These are phyloP conservation scores for Xylaria castorea DNA, from an alignment of 495 filamentous ascomycete species.

Conservation along the genomic window DNA sequence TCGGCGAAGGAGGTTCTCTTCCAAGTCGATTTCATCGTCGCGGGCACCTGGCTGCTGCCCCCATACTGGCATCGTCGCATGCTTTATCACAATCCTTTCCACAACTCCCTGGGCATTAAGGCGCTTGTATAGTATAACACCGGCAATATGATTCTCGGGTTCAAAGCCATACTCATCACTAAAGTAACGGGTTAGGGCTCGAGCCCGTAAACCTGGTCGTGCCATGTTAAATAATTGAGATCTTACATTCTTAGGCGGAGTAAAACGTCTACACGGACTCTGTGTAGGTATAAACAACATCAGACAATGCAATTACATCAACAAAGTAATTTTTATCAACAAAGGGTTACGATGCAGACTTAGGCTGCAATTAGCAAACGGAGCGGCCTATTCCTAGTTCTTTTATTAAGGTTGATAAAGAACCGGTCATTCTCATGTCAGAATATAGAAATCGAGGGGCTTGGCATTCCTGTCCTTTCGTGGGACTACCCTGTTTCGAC, in stretches of 20 bases:
- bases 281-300: not conserved
- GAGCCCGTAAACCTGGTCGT: not conserved
- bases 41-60: not conserved
- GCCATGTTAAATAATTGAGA: not conserved
- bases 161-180: not conserved
- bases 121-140: conserved; percentile 4
- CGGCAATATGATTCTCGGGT: not conserved
- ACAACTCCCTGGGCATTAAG: not conserved
- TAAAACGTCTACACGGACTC: not conserved
- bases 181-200: not conserved
- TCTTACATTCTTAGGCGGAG: not conserved
- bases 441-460: too few species aligned
- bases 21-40: not conserved
- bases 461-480: too few species aligned
- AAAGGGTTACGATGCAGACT: not conserved
- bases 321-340: not conserved
- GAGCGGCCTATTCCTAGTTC: not conserved
- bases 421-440: not conserved
- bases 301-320: not conserved
- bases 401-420: not conserved
- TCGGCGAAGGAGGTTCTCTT: not conserved
- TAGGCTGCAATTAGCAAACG: not conserved
- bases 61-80: not conserved
- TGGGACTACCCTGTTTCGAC: too few species aligned
- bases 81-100: conserved; percentile 9